Conservation (phyloP, 805 yeast genomes). For the Monosporozyma unispora region DNA sequence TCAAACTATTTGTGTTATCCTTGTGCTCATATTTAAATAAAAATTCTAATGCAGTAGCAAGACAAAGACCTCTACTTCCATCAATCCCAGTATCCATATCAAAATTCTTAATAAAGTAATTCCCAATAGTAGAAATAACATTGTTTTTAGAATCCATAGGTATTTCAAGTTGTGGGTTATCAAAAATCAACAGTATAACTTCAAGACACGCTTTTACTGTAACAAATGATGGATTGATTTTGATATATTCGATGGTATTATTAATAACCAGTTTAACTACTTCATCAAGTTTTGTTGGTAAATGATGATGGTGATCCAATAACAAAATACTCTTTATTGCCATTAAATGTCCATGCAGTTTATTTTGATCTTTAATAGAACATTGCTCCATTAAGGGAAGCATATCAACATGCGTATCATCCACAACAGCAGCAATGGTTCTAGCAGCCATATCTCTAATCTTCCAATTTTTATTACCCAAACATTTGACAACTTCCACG, state of each 20-base stretch:
- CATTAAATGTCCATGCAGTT: constrained; percentile 51
- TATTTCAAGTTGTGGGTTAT: background rate
- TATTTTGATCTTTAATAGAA: constrained; percentile 33
- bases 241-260: constrained; percentile 9
- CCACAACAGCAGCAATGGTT: constrained; percentile 47
- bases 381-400: constrained; percentile 17
- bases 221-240: constrained; percentile 24
- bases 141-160: background rate
- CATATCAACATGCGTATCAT: constrained; percentile 27
- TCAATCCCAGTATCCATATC: constrained; percentile 24
- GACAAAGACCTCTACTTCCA: constrained; percentile 44
- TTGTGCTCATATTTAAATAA: constrained; percentile 21
- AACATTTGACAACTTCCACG: constrained; percentile 38
- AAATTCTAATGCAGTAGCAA: constrained; percentile 28
- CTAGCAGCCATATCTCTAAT: constrained; percentile 81
- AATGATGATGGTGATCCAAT: background rate
- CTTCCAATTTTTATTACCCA: constrained; percentile 62
- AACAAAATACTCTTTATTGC: constrained; percentile 28
- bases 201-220: constrained; percentile 31
- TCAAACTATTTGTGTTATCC: constrained; percentile 21
- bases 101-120: constrained; percentile 32
- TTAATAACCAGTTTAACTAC: constrained; percentile 1
- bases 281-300: constrained; percentile 2
- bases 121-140: constrained; percentile 23
- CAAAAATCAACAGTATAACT: background rate